These are phyloP conservation scores for Yarrowia bubula DNA, from an alignment of 805 yeast species.

Conservation along the genomic window DNA sequence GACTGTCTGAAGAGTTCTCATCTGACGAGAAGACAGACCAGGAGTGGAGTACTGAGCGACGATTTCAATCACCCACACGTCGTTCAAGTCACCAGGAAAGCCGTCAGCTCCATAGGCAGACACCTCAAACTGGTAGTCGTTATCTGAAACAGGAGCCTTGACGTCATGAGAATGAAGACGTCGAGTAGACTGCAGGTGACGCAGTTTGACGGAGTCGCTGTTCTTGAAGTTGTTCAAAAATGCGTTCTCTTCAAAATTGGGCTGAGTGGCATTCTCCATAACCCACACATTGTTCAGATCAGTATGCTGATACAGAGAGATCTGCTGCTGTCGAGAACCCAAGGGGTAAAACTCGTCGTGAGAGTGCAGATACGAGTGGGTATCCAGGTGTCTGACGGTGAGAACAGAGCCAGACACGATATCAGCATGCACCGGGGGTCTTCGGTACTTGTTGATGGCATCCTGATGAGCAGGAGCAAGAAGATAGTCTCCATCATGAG, in stretches of 20 bases:
- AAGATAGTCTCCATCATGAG: conserved; percentile 50
- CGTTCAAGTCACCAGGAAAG: conserved; percentile 54
- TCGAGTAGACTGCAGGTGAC: conserved; percentile 42
- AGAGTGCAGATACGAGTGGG: conserved; percentile 69
- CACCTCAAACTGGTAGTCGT: conserved; percentile 34
- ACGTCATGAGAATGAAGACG: conserved; percentile 33
- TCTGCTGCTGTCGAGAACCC: conserved; percentile 65
- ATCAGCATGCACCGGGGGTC: conserved; percentile 46
- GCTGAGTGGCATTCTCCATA: conserved; percentile 44
- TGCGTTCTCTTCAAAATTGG: conserved; percentile 37
- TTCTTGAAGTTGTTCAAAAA: conserved; percentile 41
- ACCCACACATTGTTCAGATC: conserved; percentile 67
- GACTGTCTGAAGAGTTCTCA: conserved; percentile 50
- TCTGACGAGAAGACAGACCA: conserved; percentile 36
- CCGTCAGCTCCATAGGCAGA: conserved; percentile 53
- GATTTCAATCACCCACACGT: conserved; percentile 56
- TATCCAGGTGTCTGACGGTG: conserved; percentile 57
- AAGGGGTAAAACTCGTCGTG: conserved; percentile 52
- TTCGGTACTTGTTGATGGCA: conserved; percentile 41
- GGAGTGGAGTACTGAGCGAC: conserved; percentile 38
- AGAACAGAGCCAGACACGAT: conserved; percentile 64
- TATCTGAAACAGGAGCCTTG: conserved; percentile 32
- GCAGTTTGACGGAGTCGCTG: conserved; percentile 44
- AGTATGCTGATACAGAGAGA: conserved; percentile 55
- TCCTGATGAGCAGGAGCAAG: conserved; percentile 59